These are phyloP conservation scores for Pleurotus eryngii DNA, from an alignment of 768 basidiomycete species.

Conservation along the genomic window DNA sequence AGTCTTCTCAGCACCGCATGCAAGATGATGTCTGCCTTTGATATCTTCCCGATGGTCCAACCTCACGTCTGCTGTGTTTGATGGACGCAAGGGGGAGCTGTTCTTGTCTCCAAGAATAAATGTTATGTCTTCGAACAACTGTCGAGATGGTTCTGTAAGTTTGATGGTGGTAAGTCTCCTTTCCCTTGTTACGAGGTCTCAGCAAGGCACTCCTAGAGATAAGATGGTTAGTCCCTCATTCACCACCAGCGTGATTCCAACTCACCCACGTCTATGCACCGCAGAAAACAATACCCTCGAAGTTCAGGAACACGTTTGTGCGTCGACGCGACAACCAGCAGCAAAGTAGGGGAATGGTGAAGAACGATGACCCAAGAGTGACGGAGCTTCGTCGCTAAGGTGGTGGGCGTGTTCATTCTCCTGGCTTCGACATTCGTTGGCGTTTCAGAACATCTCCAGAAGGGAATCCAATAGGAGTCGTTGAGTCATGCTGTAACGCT, in stretches of 20 bases:
- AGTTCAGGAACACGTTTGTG: background rate
- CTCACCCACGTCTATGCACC: background rate
- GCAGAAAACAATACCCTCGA: background rate
- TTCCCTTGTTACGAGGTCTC: background rate
- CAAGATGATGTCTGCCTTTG: background rate
- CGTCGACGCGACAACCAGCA: background rate
- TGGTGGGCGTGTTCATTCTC: constrained; percentile 3
- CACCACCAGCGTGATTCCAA: background rate
- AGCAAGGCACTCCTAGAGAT: background rate
- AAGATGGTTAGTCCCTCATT: background rate
- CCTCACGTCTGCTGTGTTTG: background rate
- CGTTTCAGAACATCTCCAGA: constrained; percentile 8
- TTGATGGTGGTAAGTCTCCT: background rate
- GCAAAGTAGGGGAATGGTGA: background rate
- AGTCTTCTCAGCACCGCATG: background rate
- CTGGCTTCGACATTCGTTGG: background rate
- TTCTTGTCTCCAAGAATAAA: background rate
- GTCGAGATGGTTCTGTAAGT: constrained; percentile 6
- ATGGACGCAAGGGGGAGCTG: background rate
- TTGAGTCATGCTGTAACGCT: constrained; percentile 6
- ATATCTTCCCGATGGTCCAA: background rate
- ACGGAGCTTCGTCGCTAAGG: constrained; percentile 8
- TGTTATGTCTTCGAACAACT: background rate
- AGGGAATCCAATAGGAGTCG: background rate
- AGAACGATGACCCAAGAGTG: background rate